Conservation (phyloP, 768 basidiomycete genomes). For the Agrocybe praecox region DNA sequence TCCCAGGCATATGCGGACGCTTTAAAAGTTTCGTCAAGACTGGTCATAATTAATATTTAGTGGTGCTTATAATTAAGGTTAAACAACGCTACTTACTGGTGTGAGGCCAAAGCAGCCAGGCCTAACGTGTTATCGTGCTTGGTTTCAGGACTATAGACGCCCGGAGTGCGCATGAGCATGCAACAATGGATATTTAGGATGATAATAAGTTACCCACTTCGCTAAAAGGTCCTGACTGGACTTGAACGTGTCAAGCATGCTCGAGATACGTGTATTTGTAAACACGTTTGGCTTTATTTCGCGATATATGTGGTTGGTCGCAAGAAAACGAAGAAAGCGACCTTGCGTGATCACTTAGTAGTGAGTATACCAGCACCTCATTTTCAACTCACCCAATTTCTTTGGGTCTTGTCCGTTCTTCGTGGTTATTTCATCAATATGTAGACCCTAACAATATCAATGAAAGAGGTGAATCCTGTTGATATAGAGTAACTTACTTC, state of each 20-base stretch:
- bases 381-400: constrained; percentile 32
- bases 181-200: too few species aligned
- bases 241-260: constrained; percentile 31
- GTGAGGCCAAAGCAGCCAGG: constrained; percentile 25
- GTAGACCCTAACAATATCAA: constrained; percentile 30
- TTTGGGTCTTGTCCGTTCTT: constrained; percentile 29
- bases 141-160: constrained; percentile 24
- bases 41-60: background rate
- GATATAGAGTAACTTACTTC: constrained; percentile 18
- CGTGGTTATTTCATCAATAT: constrained; percentile 37
- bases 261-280: constrained; percentile 35
- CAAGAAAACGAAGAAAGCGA: constrained; percentile 34
- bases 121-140: constrained; percentile 30
- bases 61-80: background rate
- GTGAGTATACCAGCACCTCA: too few species aligned
- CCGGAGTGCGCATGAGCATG: too few species aligned
- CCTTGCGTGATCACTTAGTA: background rate
- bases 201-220: constrained; percentile 14
- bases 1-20: constrained; percentile 28
- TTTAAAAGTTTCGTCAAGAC: constrained; percentile 26
- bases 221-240: constrained; percentile 24
- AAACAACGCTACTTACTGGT: constrained; percentile 15
- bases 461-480: too few species aligned
- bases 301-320: constrained; percentile 35
- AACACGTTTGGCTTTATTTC: constrained; percentile 39